Percentiles rank a stretch among this genome's conserved stretches.
These are phyloP conservation scores for Helotiales sp. DNA, from an alignment of 2,329 filamentous ascomycete genomes.

Conservation along the genomic window DNA sequence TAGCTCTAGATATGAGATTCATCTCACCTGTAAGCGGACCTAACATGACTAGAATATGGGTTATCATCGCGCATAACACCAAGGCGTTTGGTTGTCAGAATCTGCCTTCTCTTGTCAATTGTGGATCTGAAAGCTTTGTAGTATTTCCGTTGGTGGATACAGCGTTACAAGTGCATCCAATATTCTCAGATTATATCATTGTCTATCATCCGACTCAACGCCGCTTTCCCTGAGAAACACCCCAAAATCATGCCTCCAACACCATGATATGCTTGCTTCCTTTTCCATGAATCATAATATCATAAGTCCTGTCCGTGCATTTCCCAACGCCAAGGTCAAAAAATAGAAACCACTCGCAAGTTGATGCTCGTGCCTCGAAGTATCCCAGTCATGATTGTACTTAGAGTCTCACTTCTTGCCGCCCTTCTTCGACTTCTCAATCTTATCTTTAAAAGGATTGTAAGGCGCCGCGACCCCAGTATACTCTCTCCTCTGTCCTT, in stretches of 20 bases:
- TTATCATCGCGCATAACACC: too few species aligned
- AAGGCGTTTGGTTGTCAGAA: too few species aligned
- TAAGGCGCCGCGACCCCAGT: slow-evolving; percentile 60
- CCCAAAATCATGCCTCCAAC: not conserved
- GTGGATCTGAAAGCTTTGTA: too few species aligned
- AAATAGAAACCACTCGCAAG: too few species aligned
- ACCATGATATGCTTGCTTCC: not conserved
- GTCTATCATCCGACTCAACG: not conserved
- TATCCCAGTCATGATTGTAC: not conserved
- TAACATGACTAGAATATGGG: too few species aligned
- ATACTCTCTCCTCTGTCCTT: slow-evolving; percentile 42
- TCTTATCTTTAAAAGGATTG: slow-evolving; percentile 51
- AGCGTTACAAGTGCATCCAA: too few species aligned
- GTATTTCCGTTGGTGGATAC: too few species aligned
- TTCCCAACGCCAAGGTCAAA: not conserved
- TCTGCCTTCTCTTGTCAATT: too few species aligned
- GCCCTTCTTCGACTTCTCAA: slow-evolving; percentile 36
- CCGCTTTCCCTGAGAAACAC: not conserved
- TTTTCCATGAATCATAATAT: not conserved
- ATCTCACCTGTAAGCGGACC: too few species aligned
- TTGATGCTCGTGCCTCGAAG: too few species aligned
- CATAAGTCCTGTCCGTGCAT: not conserved
- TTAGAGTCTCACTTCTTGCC: slow-evolving; percentile 20
- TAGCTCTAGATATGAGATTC: too few species aligned
- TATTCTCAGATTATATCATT: not conserved